Evolutionary conservation across 495 filamentous ascomycete genomes (phyloP).

Genomic region (Halenospora varia): DNA sequence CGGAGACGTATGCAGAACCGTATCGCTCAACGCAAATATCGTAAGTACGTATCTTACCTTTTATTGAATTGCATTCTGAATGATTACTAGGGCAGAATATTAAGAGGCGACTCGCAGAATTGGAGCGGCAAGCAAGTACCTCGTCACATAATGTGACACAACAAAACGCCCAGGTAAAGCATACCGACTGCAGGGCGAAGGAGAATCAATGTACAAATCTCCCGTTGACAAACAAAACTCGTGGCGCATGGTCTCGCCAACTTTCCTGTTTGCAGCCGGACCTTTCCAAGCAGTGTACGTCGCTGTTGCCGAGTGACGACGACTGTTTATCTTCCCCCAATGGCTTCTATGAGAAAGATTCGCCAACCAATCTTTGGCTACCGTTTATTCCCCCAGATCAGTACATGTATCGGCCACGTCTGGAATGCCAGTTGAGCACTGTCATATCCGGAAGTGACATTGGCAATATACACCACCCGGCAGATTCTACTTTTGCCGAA

Average conservation of each 20-base stretch:
- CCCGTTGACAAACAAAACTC: not conserved
- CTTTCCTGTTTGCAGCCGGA: not conserved
- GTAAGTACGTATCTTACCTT: no score
- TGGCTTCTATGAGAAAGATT: not conserved
- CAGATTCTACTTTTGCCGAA: no score
- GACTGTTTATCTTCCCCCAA: not conserved
- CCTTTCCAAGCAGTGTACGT: not conserved
- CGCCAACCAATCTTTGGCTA: not conserved
- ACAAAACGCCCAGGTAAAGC: not conserved
- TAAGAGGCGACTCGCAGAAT: not conserved
- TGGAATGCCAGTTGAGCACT: no score
- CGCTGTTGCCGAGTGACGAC: not conserved
- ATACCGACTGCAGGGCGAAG: not conserved
- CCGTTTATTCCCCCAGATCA: not conserved
- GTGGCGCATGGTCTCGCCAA: not conserved
- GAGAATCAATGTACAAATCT: not conserved
- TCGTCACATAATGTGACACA: not conserved
- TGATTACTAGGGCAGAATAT: not conserved
- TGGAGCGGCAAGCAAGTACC: not conserved
- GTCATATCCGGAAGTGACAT: no score
- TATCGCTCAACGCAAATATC: no score
- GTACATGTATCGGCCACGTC: no score
- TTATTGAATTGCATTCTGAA: no score
- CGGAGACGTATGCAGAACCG: no score
- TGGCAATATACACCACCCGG: no score